Conservation (phyloP, 768 basidiomycete genomes). For the Leucocoprinus leucothites region DNA sequence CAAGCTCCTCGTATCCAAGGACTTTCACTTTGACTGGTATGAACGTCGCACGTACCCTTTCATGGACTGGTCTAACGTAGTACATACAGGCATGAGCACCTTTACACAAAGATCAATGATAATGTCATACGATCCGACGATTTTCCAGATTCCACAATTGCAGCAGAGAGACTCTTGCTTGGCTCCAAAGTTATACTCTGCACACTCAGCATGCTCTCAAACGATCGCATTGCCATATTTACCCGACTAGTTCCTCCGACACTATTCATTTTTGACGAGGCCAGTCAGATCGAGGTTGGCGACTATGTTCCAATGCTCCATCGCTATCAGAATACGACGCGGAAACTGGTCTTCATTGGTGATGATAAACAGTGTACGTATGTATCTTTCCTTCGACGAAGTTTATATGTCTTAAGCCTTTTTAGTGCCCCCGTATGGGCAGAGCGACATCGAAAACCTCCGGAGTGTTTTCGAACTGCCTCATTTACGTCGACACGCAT, state of each 20-base stretch:
- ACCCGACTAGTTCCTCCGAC: conserved; percentile 30
- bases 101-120: conserved; percentile 47
- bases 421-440: conserved; percentile 64
- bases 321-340: conserved; percentile 29
- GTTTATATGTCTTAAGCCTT: not conserved
- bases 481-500: conserved; percentile 38
- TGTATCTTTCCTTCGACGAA: conserved; percentile 1
- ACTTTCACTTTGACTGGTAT: conserved; percentile 65
- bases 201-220: conserved; percentile 65
- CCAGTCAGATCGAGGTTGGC: conserved; percentile 52
- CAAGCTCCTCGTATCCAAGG: conserved; percentile 61
- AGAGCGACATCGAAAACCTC: conserved; percentile 45
- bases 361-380: conserved; percentile 45
- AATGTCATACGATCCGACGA: conserved; percentile 48
- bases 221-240: conserved; percentile 21
- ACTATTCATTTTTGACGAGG: conserved; percentile 50
- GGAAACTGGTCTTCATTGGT: conserved; percentile 49
- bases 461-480: conserved; percentile 60
- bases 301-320: conserved; percentile 40
- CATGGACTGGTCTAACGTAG: not conserved
- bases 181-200: conserved; percentile 57
- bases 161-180: conserved; percentile 23
- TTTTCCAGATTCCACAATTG: conserved; percentile 21
- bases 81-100: conserved; percentile 73
- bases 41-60: conserved; percentile 12